A percentile compares a stretch with the other conserved stretches of the same genome.
phyloP scores from a whole-genome alignment of 495 filamentous ascomycete species.

The Amphirosellinia nigrospora region DNA sequence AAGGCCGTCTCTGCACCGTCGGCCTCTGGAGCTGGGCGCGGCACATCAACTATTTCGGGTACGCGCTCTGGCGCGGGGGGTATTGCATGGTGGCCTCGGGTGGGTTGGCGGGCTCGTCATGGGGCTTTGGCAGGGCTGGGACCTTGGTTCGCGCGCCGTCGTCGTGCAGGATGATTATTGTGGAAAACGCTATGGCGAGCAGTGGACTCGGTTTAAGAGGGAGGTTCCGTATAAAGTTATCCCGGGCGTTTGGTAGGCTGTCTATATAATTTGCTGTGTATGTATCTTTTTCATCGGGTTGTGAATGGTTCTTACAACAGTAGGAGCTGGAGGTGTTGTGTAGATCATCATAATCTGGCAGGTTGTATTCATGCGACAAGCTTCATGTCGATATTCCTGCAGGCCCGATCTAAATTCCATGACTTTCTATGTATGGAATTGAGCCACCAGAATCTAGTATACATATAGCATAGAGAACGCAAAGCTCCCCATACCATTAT shows the following conservation, averaged over 20 bases:
- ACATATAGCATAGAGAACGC: conserved; percentile 6
- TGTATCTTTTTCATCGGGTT: too few relatives aligned
- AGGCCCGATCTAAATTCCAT: background rate
- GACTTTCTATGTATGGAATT: background rate
- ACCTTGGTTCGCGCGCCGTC: conserved; percentile 54
- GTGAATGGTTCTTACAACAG: background rate
- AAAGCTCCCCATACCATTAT: background rate
- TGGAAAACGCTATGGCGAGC: conserved; percentile 47
- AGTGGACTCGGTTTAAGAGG: conserved; percentile 52
- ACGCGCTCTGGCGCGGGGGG: conserved; percentile 60
- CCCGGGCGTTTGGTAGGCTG: conserved; percentile 48
- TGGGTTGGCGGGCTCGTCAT: conserved; percentile 49
- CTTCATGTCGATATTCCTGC: background rate
- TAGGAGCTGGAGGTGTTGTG: background rate
- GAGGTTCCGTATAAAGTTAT: conserved; percentile 53
- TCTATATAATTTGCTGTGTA: background rate
- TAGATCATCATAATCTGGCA: conserved; percentile 1
- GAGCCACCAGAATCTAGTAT: conserved; percentile 33
- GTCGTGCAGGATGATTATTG: conserved; percentile 60
- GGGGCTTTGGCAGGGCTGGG: conserved; percentile 47
- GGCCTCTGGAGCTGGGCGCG: conserved; percentile 60
- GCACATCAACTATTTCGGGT: conserved; percentile 67
- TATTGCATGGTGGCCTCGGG: conserved; percentile 58
- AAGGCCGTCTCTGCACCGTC: conserved; percentile 58
- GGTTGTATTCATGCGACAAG: background rate